Evolutionary conservation across 2,329 filamentous ascomycete genomes (phyloP).

Genomic region (Raffaelea albimanens): DNA sequence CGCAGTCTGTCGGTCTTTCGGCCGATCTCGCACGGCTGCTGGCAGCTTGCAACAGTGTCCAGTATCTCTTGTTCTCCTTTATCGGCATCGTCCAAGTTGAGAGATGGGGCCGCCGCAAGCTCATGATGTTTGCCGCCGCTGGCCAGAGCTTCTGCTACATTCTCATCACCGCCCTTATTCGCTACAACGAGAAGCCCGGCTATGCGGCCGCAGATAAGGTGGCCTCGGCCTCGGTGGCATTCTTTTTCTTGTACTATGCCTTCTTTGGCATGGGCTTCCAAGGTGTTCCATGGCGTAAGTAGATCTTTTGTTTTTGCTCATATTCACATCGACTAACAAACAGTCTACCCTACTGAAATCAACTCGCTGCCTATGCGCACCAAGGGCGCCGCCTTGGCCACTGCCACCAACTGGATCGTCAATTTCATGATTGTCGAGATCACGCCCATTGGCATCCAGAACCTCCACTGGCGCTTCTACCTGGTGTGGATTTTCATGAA

Average conservation of each 20-base stretch:
- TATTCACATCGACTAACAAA: no score
- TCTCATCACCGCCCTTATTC: neutral
- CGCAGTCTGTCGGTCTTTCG: conserved; percentile 38
- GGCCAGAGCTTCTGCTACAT: no score
- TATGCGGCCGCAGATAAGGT: neutral
- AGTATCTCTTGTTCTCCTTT: conserved; percentile 19
- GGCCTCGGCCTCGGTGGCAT: conserved; percentile 5
- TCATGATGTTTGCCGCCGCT: conserved; percentile 41
- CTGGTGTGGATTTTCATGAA: conserved; percentile 42
- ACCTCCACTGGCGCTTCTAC: conserved; percentile 41
- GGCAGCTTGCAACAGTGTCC: conserved; percentile 33
- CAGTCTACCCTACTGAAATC: conserved; percentile 14
- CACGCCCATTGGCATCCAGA: conserved; percentile 26
- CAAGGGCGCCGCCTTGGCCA: conserved; percentile 26
- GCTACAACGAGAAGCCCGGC: conserved; percentile 24
- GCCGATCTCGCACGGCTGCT: conserved; percentile 40
- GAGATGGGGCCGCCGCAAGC: conserved; percentile 40
- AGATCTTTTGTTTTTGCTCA: no score
- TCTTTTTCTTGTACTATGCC: conserved; percentile 16
- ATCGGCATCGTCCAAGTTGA: conserved; percentile 20
- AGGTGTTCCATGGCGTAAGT: conserved; percentile 25
- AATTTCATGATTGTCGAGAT: conserved; percentile 17
- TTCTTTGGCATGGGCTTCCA: conserved; percentile 21
- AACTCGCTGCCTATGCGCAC: conserved; percentile 21
- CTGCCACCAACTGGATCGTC: conserved; percentile 23